These are phyloP conservation scores for Coffea eugenioides DNA, from an alignment of 257 asterid species.

Conservation along the genomic window DNA sequence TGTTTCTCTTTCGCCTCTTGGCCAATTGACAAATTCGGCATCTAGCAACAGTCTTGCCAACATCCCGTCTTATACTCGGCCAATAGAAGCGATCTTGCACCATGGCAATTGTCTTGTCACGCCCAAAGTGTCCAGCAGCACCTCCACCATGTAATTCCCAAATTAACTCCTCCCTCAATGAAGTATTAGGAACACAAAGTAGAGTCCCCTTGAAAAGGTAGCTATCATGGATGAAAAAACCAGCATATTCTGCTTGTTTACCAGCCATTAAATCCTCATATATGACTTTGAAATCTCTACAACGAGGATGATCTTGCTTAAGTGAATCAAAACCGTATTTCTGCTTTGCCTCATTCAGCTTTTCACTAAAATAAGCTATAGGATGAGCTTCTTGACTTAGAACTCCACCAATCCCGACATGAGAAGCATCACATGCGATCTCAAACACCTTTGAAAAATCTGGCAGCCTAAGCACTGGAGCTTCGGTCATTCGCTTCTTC, in stretches of 20 bases:
- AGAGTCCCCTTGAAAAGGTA: background rate
- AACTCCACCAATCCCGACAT: background rate
- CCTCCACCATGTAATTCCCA: too few relatives aligned
- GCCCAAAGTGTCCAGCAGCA: too few relatives aligned
- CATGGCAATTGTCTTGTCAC: too few relatives aligned
- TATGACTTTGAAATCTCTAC: background rate
- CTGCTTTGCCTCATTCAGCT: background rate
- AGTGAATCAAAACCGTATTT: background rate
- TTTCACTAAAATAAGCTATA: constrained; percentile 10
- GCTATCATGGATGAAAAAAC: background rate
- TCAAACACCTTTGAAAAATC: constrained; percentile 9
- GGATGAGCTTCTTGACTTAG: constrained; percentile 7
- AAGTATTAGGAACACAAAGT: too few relatives aligned
- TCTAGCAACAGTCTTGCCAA: background rate
- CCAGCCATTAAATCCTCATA: background rate
- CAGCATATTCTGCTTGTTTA: background rate
- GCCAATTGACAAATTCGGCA: too few relatives aligned
- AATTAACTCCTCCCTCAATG: too few relatives aligned
- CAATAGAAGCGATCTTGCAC: too few relatives aligned
- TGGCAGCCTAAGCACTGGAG: background rate
- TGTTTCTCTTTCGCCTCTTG: too few relatives aligned
- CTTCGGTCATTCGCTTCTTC: background rate
- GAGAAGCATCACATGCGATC: constrained; percentile 11
- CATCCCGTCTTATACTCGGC: too few relatives aligned
- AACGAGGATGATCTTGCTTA: background rate